These are phyloP conservation scores for Aspergillus pseudoglaucus DNA, from an alignment of 2,329 filamentous ascomycete genomes.

Conservation along the genomic window DNA sequence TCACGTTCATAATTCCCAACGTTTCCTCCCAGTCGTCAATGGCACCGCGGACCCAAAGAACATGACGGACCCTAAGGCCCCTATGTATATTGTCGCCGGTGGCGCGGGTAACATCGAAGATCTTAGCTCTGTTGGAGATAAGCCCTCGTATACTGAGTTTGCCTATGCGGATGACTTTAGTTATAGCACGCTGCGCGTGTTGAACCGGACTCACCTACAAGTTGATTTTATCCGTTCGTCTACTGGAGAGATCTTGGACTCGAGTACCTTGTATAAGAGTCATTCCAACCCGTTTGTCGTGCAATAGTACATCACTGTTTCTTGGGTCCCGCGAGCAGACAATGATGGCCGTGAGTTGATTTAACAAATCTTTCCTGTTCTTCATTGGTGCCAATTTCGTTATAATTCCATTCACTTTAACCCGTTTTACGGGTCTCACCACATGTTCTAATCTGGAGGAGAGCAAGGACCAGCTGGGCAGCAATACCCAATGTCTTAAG, in stretches of 20 bases:
- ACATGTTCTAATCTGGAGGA: too few species aligned
- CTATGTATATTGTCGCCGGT: constrained; percentile 52
- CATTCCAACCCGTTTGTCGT: constrained; percentile 43
- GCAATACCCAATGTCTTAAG: too few species aligned
- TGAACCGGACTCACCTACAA: constrained; percentile 41
- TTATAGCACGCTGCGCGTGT: constrained; percentile 45
- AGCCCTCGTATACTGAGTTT: constrained; percentile 37
- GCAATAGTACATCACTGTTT: constrained; percentile 11
- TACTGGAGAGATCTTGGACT: constrained; percentile 46
- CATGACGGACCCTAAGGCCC: constrained; percentile 47
- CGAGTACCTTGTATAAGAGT: constrained; percentile 44
- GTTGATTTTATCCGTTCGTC: constrained; percentile 47
- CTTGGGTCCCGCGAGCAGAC: too few species aligned
- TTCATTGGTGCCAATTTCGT: too few species aligned
- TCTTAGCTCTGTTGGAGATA: constrained; percentile 36
- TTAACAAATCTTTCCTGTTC: too few species aligned
- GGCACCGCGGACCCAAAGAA: constrained; percentile 37
- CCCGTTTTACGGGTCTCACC: too few species aligned
- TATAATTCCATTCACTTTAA: too few species aligned
- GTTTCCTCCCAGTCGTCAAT: constrained; percentile 36
- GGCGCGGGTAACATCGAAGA: constrained; percentile 54
- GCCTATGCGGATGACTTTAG: constrained; percentile 41
- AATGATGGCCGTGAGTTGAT: too few species aligned
- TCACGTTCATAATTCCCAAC: constrained; percentile 54
- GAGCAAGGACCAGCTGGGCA: too few species aligned